Conservation (phyloP, 1,284 basidiomycete genomes). For the Ceratobasidium sp. region DNA sequence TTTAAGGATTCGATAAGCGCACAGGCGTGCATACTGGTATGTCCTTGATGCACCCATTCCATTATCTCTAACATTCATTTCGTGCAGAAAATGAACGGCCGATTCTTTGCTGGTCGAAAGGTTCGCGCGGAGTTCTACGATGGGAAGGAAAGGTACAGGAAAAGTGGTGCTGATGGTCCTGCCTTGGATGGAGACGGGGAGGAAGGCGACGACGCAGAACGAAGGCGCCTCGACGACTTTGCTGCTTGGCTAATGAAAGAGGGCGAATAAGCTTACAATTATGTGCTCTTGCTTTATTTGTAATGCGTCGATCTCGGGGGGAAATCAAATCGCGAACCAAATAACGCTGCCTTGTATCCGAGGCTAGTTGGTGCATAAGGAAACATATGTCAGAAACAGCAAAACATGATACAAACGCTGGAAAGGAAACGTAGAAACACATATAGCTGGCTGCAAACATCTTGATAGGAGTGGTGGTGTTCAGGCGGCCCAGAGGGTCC, state of each 20-base stretch:
- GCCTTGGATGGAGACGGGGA: slow-evolving; percentile 73
- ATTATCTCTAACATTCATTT: neutral
- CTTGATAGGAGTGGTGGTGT: slow-evolving; percentile 33
- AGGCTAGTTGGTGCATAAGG: slow-evolving; percentile 23
- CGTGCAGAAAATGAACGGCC: slow-evolving; percentile 91
- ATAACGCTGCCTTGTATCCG: slow-evolving; percentile 27
- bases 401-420: slow-evolving; percentile 8
- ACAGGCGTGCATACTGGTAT: slow-evolving; percentile 87
- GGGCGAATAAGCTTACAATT: slow-evolving; percentile 9
- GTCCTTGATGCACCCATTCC: slow-evolving; percentile 56
- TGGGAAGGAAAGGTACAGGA: slow-evolving; percentile 86
- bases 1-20: slow-evolving; percentile 92
- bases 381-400: slow-evolving; percentile 33
- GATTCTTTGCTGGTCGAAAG: slow-evolving; percentile 90
- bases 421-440: slow-evolving; percentile 18
- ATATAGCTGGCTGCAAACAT: slow-evolving; percentile 8
- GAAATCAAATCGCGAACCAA: slow-evolving; percentile 3
- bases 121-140: slow-evolving; percentile 86
- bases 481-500: neutral
- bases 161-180: slow-evolving; percentile 69
- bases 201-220: slow-evolving; percentile 75
- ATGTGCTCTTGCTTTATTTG: neutral
- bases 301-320: neutral
- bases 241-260: slow-evolving; percentile 77
- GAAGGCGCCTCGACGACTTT: slow-evolving; percentile 88